Base-by-base conservation (phyloP, 1,139 yeast genomes). In the Waltiozyma sp. region DNA sequence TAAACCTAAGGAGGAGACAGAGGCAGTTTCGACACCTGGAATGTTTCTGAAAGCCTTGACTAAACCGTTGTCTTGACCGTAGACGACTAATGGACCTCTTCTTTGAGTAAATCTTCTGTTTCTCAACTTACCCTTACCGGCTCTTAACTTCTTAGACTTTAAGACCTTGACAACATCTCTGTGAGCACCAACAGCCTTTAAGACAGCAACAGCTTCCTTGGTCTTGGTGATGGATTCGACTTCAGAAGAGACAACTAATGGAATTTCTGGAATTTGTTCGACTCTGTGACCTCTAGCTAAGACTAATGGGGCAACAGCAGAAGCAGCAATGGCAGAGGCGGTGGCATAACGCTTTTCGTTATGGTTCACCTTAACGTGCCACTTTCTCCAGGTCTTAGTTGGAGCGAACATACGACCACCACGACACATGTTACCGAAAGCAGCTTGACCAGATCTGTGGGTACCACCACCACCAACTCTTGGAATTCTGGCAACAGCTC, bases 371-470 rank as follows among this genome's bases (percentile, higher is more conserved):
- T 88, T 91, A 70, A 91, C 94, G 88, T 93, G 94, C 98, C 98
- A 91, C 77, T 83, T 88, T 85, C 98, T 88, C 98, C 98, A 91
- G 73, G 95, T 88, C 83, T 93, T 91, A 75, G 98, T 91, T 73
- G 98, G 98, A 73, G 98, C 96, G 68, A 91, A 91, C 97, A 91
- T 91, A 78, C 98, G 95, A 79, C 98, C 98, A 73, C 97, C 96
- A 78, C 98, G 91, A 83, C 98, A 91, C 98, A 91, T 91, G 93
- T 91, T 91, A 82, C 98, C 98, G 80, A 91, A 91, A 70, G 98
- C 98, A 73, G 89, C 98, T 77, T 91, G 98, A 73, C 98, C 98
- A 60, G 97, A 81, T 78, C 98, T 91, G 94, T 88, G 96, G 71
- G 98, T 91, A 85, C 98, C 98, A 71, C 95, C 89, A 79, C 98